Conservation (phyloP, 176 grass and related monocot species). For the Zoysia pacifica region DNA sequence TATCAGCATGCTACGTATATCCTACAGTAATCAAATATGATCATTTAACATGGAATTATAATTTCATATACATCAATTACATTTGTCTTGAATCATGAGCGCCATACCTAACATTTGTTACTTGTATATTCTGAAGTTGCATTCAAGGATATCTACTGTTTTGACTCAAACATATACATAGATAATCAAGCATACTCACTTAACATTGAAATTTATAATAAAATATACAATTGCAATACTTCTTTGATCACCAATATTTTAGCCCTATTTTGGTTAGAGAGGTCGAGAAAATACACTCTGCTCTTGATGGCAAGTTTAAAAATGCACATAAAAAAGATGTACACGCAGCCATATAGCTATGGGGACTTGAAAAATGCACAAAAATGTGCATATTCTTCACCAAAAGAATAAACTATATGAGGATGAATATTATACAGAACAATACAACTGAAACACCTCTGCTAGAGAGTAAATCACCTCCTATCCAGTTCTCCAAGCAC, state of each 20-base stretch:
- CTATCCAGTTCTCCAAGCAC: constrained; percentile 10
- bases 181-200: not conserved
- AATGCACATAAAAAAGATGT: constrained; percentile 40
- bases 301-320: not conserved
- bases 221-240: constrained; percentile 8
- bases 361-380: constrained; percentile 23
- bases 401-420: constrained; percentile 23
- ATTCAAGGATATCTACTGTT: not conserved
- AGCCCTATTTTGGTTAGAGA: not conserved
- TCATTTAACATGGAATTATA: not conserved
- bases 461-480: constrained; percentile 45
- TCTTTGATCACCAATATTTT: not conserved
- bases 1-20: not conserved
- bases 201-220: constrained; percentile 3
- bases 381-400: constrained; percentile 39
- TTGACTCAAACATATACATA: not conserved
- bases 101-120: not conserved
- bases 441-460: constrained; percentile 54
- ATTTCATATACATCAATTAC: constrained; percentile 7
- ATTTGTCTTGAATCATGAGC: not conserved
- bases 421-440: not conserved
- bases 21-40: not conserved
- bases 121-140: not conserved
- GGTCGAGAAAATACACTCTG: constrained; percentile 13
- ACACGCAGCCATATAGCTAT: constrained; percentile 32